Percentiles rank a stretch among this genome's conserved stretches.
These are phyloP conservation scores for Turritis glabra DNA, from an alignment of 345 rosid genomes.

Conservation along the genomic window DNA sequence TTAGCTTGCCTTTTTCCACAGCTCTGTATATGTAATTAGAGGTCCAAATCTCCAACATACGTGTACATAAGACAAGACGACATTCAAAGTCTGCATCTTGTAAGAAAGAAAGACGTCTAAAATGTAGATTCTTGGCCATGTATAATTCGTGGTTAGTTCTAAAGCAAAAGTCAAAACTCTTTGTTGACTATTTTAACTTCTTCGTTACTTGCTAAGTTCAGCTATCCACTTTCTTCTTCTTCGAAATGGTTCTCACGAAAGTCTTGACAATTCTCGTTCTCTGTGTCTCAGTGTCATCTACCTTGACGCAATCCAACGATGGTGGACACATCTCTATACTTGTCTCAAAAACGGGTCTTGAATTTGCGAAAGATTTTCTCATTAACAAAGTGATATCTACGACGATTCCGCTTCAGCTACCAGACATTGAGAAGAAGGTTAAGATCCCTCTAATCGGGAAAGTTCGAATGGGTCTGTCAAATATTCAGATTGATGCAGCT, in stretches of 20 bases:
- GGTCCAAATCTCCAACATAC: not conserved
- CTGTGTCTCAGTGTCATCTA: constrained; percentile 35
- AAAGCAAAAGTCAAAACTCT: constrained; percentile 30
- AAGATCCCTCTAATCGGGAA: constrained; percentile 66
- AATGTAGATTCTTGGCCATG: constrained; percentile 10
- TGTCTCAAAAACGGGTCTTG: constrained; percentile 57
- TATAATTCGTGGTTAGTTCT: constrained; percentile 15
- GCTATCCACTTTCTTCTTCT: constrained; percentile 10
- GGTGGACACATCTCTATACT: constrained; percentile 53
- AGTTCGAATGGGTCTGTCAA: constrained; percentile 52
- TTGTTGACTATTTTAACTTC: constrained; percentile 6
- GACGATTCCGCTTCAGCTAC: constrained; percentile 60
- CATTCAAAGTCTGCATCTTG: constrained; percentile 14
- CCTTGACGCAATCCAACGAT: constrained; percentile 45
- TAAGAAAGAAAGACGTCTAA: constrained; percentile 33
- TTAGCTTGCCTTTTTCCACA: not conserved
- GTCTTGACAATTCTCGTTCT: constrained; percentile 23
- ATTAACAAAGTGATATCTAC: constrained; percentile 55
- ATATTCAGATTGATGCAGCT: constrained; percentile 50
- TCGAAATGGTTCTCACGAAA: constrained; percentile 32
- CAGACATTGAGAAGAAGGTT: constrained; percentile 52
- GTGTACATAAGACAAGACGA: not conserved
- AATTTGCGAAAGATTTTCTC: constrained; percentile 60
- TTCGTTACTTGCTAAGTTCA: constrained; percentile 6
- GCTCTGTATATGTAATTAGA: not conserved